Percentiles rank a stretch among this genome's conserved stretches.
These are phyloP conservation scores for Rubroboletus pulcherrimus DNA, from an alignment of 768 basidiomycete species.

Conservation along the genomic window DNA sequence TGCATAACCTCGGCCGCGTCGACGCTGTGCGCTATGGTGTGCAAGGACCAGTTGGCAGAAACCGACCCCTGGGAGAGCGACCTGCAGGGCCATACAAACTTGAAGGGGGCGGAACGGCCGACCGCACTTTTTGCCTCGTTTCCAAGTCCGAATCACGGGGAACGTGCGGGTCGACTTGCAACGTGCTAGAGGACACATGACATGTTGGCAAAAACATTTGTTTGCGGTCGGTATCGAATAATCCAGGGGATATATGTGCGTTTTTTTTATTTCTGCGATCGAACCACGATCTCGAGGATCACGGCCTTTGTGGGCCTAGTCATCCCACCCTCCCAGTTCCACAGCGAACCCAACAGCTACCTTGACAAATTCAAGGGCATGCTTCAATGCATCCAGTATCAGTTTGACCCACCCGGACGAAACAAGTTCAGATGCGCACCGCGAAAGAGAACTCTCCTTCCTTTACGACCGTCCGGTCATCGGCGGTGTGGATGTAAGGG, in stretches of 20 bases:
- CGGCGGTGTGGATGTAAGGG: slow-evolving; percentile 39
- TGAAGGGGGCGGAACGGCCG: too few relatives aligned
- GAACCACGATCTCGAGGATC: not conserved
- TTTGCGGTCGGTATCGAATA: not conserved
- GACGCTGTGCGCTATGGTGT: too few relatives aligned
- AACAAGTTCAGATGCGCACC: slow-evolving; percentile 4
- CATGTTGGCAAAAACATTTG: not conserved
- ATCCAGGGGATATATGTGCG: too few relatives aligned
- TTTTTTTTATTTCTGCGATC: not conserved
- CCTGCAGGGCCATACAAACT: too few relatives aligned
- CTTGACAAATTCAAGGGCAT: slow-evolving; percentile 60
- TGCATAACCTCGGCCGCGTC: too few relatives aligned
- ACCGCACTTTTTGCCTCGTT: too few relatives aligned
- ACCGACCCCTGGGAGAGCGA: too few relatives aligned
- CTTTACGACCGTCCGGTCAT: slow-evolving; percentile 21
- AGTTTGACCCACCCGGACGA: not conserved
- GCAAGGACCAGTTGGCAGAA: too few relatives aligned
- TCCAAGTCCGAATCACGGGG: too few relatives aligned
- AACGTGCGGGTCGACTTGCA: too few relatives aligned
- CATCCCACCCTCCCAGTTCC: slow-evolving; percentile 37
- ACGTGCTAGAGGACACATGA: too few relatives aligned
- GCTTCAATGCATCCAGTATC: slow-evolving; percentile 15
- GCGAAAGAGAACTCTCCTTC: slow-evolving; percentile 43
- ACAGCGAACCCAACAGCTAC: slow-evolving; percentile 55
- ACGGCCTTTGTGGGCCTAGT: slow-evolving; percentile 1